Percentiles rank a stretch among this genome's conserved stretches.
Evolutionary conservation across 257 asterid genomes (phyloP).

Genomic region (Solanum bulbocastanum): DNA sequence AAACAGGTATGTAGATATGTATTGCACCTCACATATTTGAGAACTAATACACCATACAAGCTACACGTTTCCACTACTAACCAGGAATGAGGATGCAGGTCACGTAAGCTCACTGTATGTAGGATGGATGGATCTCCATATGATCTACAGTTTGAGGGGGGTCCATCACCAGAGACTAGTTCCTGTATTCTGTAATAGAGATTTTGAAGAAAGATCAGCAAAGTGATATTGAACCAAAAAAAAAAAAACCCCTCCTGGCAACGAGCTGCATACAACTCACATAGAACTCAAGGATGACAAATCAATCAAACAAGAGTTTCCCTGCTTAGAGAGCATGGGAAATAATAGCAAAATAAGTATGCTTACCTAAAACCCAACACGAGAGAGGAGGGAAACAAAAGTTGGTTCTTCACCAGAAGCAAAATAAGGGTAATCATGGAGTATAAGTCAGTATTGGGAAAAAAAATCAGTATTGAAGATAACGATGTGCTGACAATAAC

Average conservation of each 20-base stretch:
- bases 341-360: not conserved
- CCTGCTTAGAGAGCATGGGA: not conserved
- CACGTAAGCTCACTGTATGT: constrained; percentile 3
- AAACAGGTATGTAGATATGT: not conserved
- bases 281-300: not conserved
- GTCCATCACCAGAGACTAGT: constrained; percentile 8
- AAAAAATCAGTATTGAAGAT: not conserved
- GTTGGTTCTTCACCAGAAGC: not conserved
- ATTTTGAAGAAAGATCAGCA: not conserved
- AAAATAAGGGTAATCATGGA: not conserved
- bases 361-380: not conserved
- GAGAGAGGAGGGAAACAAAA: not conserved
- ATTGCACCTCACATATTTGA: not conserved
- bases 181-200: constrained; percentile 11
- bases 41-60: not conserved
- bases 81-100: constrained; percentile 18
- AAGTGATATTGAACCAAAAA: not conserved
- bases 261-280: not conserved
- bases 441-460: not conserved
- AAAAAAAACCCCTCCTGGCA: not conserved
- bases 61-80: not conserved
- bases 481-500: not conserved
- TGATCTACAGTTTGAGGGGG: constrained; percentile 7
- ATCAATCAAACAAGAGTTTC: not conserved
- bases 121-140: constrained; percentile 15